Conservation (phyloP, 768 basidiomycete genomes). For the Leccinum arenicola region DNA sequence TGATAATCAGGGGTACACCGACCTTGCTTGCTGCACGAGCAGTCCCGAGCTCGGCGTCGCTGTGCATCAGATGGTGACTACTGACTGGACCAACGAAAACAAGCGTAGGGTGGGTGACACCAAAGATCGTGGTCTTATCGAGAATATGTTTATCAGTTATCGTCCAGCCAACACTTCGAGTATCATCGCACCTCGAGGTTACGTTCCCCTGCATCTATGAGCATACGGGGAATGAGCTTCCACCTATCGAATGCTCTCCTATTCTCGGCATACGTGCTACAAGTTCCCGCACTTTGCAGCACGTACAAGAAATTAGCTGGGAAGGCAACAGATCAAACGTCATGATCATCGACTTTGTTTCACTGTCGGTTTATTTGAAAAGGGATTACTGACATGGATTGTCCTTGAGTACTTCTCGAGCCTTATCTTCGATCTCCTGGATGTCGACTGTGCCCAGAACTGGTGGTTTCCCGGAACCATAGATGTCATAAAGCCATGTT, state of each 20-base stretch:
- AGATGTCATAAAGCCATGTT: slow-evolving; percentile 21
- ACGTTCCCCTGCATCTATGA: slow-evolving; percentile 50
- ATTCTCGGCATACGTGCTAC: slow-evolving; percentile 63
- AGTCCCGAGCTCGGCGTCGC: slow-evolving; percentile 42
- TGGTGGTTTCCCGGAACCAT: slow-evolving; percentile 21
- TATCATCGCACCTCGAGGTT: slow-evolving; percentile 43
- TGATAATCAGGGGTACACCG: slow-evolving; percentile 39
- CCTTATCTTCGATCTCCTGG: slow-evolving; percentile 63
- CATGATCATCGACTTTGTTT: not conserved
- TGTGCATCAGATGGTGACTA: slow-evolving; percentile 49
- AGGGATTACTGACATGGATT: slow-evolving; percentile 40
- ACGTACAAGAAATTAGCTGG: slow-evolving; percentile 68
- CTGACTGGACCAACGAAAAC: slow-evolving; percentile 57
- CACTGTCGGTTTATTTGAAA: not conserved
- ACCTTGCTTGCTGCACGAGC: slow-evolving; percentile 44
- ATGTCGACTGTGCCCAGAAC: slow-evolving; percentile 56
- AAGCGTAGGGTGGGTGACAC: slow-evolving; percentile 42
- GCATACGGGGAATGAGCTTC: slow-evolving; percentile 54
- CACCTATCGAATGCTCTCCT: slow-evolving; percentile 53
- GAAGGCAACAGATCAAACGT: not conserved
- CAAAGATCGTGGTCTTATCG: slow-evolving; percentile 56
- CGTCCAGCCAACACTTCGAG: not conserved
- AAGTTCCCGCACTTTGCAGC: slow-evolving; percentile 65
- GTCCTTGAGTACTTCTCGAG: slow-evolving; percentile 57
- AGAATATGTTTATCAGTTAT: not conserved